Evolutionary conservation across 257 asterid species (phyloP).

Genomic region (Solanum gracilifrons): DNA sequence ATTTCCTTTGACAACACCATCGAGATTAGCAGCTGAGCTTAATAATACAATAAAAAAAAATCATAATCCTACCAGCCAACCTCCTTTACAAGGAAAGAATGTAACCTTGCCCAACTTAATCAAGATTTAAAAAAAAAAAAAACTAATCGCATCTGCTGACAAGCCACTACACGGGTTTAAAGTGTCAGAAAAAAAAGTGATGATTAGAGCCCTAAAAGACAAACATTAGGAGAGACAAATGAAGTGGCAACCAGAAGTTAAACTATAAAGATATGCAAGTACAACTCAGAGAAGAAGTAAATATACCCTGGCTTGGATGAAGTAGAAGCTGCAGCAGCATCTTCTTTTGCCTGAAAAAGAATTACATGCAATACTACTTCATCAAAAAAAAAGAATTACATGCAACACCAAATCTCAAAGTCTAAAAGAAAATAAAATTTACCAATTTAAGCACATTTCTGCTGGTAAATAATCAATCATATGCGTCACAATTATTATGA

Average conservation of each 20-base stretch:
- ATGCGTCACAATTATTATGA: neutral
- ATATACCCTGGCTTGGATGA: slow-evolving; percentile 57
- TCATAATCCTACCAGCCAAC: neutral
- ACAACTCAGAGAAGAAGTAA: neutral
- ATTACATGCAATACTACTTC: neutral
- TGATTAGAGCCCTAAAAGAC: neutral
- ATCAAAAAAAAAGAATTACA: too few species aligned
- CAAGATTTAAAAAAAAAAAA: neutral
- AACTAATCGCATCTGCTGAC: neutral
- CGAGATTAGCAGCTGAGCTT: neutral
- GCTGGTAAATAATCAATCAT: neutral
- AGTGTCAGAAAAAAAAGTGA: neutral
- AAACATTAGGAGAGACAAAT: neutral
- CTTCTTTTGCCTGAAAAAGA: slow-evolving; percentile 32
- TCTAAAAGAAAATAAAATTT: neutral
- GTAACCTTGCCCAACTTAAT: neutral
- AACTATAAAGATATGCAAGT: neutral
- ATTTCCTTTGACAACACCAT: neutral
- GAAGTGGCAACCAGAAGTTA: neutral
- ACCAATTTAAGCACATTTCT: neutral
- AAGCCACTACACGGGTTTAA: neutral
- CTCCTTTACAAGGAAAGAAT: neutral
- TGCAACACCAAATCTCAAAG: neutral
- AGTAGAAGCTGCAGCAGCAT: slow-evolving; percentile 28
- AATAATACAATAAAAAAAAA: neutral